These are phyloP conservation scores for Penicillium soppii DNA, from an alignment of 495 filamentous ascomycete genomes.

Conservation along the genomic window DNA sequence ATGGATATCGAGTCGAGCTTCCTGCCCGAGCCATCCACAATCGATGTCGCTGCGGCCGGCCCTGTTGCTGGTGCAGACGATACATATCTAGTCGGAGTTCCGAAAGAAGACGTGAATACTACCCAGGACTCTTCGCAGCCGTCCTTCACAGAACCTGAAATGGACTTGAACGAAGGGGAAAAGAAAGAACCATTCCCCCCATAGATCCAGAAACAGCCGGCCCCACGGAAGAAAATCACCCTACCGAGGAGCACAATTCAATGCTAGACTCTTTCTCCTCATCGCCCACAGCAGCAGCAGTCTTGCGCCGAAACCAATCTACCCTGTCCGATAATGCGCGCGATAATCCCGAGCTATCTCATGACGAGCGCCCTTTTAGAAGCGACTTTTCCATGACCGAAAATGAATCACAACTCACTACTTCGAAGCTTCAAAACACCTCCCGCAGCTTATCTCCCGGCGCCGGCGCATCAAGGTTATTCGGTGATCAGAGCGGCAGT, in stretches of 20 bases:
- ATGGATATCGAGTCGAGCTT: conserved; percentile 91
- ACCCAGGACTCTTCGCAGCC: conserved; percentile 23
- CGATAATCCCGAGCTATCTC: conserved; percentile 22
- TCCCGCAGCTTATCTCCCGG: conserved; percentile 37
- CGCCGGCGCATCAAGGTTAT: conserved; percentile 37
- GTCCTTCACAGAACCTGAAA: conserved; percentile 28
- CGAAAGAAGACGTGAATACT: conserved; percentile 19
- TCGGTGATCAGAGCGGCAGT: conserved; percentile 32
- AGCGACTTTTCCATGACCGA: conserved; percentile 19
- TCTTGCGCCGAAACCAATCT: conserved; percentile 46
- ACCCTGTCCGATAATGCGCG: conserved; percentile 14
- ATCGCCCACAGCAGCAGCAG: conserved; percentile 65
- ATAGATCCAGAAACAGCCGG: conserved; percentile 11
- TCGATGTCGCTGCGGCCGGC: conserved; percentile 34
- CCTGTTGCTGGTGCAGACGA: conserved; percentile 35
- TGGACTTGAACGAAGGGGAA: conserved; percentile 8
- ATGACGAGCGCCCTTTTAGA: conserved; percentile 28
- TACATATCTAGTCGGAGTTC: conserved; percentile 42
- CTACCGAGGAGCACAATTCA: conserved; percentile 40
- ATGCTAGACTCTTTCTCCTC: conserved; percentile 61
- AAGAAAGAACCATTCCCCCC: not conserved
- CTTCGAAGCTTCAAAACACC: conserved; percentile 25
- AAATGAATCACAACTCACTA: conserved; percentile 33
- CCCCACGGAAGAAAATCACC: not conserved
- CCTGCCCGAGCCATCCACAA: conserved; percentile 52